phyloP scores from a whole-genome alignment of 225 moss, liverwort and hornwort genomes.

The Antitrichia curtipendula region DNA sequence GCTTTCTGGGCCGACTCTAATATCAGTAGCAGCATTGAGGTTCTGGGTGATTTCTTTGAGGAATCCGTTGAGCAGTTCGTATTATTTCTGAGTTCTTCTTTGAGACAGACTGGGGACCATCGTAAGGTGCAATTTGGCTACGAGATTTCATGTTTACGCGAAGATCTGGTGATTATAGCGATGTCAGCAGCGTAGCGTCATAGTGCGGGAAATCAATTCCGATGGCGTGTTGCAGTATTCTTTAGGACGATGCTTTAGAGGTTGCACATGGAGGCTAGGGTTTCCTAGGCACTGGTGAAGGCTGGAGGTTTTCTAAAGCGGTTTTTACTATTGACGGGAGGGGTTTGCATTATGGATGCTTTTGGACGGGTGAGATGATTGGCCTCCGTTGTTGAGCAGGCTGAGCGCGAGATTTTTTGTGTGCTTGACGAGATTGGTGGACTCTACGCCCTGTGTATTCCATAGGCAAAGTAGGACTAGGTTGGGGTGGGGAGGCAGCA shows the following conservation, averaged over 20 bases:
- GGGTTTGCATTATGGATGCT: not conserved
- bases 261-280: conserved; percentile 23
- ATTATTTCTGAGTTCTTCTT: not conserved
- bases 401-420: not conserved
- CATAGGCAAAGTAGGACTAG: not conserved
- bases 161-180: conserved; percentile 9
- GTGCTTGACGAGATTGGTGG: not conserved
- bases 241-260: not conserved
- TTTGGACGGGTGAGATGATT: conserved; percentile 22
- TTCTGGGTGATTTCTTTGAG: not conserved
- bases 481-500: conserved; percentile 3
- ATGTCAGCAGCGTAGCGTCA: not conserved
- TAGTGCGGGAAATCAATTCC: not conserved
- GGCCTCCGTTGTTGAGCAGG: conserved; percentile 7
- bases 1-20: not conserved
- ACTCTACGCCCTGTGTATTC: not conserved
- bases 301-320: not conserved
- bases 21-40: not conserved
- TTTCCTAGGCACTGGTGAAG: conserved; percentile 8
- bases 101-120: not conserved
- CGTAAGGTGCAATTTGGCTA: not conserved
- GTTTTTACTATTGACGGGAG: not conserved
- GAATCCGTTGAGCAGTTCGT: not conserved
- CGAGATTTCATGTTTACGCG: not conserved
- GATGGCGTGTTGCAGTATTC: not conserved